Evolutionary conservation across 306 rosid species (phyloP).

Genomic region (Cucurbita moschata): DNA sequence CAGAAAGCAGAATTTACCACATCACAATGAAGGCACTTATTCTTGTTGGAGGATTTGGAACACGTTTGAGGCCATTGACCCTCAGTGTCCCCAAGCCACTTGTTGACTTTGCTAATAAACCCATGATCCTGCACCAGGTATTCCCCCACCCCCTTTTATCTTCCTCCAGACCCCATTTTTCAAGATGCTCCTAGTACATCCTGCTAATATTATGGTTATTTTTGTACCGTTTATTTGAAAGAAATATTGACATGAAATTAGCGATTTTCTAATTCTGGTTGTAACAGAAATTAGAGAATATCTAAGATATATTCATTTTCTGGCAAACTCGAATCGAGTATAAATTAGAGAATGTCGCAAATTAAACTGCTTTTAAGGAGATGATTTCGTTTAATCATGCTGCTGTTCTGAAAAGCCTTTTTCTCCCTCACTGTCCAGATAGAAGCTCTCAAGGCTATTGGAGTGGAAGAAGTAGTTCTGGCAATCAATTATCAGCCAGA

Average conservation of each 20-base stretch:
- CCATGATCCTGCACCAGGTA: constrained; percentile 99
- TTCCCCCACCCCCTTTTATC: background rate
- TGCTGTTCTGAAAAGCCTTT: background rate
- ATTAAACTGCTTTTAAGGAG: background rate
- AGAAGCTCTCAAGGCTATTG: constrained; percentile 90
- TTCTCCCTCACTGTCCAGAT: constrained; percentile 31
- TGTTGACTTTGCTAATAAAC: constrained; percentile 98
- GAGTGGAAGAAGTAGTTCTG: constrained; percentile 86
- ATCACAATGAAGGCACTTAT: constrained; percentile 76
- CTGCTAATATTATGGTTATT: background rate
- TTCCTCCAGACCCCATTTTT: background rate
- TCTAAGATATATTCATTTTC: background rate
- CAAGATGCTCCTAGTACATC: background rate
- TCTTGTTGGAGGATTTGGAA: constrained; percentile 98
- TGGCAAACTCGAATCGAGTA: background rate
- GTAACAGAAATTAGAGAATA: background rate
- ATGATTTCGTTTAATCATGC: background rate
- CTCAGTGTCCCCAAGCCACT: constrained; percentile 98
- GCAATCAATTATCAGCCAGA: constrained; percentile 99
- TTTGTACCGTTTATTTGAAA: background rate
- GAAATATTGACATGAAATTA: background rate
- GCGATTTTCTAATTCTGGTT: background rate
- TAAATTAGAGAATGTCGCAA: constrained; percentile 9
- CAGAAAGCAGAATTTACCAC: constrained; percentile 4
- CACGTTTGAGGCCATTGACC: constrained; percentile 98